Evolutionary conservation across 1,139 yeast species (phyloP), one percentile per base, ranked within the genome.

Genomic region (Yamadazyma triangularis): DNA sequence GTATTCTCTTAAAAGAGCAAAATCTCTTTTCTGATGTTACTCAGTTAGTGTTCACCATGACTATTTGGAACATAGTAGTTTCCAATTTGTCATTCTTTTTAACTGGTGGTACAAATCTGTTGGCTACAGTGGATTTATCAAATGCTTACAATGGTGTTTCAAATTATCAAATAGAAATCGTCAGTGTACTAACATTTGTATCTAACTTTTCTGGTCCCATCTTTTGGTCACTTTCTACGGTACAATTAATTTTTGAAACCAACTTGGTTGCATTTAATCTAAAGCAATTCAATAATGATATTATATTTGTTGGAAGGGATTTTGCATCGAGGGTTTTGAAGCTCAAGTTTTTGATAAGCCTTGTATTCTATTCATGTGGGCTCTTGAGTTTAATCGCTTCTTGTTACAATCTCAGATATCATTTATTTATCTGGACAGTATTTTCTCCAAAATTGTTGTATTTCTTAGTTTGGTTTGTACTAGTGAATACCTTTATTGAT

Each of bases 351-450:
- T 40, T 64, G 28, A 49, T 60, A 13, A 50, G 58, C 24, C 47
- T 70, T 27, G 50, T 72, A 7, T 84, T 82, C 50, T 84, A 84
- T 50, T 60, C 81, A 3, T 45, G 79, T 2, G 54, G 76, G 11
- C 85, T 86, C 1, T 49, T 75, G 3, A 66, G 71, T 25, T 71
- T 89, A 31, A 53, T 84, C 29, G 61, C 68, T 0, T 81, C 96
- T 6, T 91, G 98, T 51, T 70, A 73, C 33, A 66, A 75, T 16
- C 66, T 89, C 41, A 70, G 95, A 44, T 85, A 80, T 49, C 98
- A 91, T 52, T 65, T 91, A 35, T 91, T 91, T 51, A 83, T 93
- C 11, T 93, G 98, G 97, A 87, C 97, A 2, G 98, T 93, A 4
- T 91, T 91, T 59, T 85, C 95, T 30, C 99, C 98, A 0, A 91